Evolutionary conservation across 2,329 filamentous ascomycete species (phyloP).

Genomic region (Colletotrichum eremochloae): DNA sequence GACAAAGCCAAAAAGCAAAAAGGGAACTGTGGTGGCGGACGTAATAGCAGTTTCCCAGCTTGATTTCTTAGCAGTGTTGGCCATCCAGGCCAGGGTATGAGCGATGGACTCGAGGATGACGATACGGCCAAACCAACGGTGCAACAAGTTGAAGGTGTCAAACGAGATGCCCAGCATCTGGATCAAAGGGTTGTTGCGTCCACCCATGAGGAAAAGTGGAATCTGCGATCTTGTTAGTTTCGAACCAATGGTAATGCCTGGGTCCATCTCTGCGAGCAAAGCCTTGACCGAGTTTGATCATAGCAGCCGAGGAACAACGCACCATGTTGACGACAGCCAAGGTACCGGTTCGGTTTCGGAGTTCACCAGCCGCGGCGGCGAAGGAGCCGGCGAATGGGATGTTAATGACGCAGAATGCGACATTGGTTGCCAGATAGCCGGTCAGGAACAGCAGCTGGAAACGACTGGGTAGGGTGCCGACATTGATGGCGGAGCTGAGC

Average conservation of each 20-base stretch:
- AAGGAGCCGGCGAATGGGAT: slow-evolving; percentile 70
- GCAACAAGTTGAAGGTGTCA: slow-evolving; percentile 85
- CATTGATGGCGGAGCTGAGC: slow-evolving; percentile 70
- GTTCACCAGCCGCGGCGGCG: slow-evolving; percentile 59
- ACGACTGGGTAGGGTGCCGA: slow-evolving; percentile 75
- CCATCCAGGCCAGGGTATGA: slow-evolving; percentile 74
- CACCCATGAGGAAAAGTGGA: slow-evolving; percentile 80
- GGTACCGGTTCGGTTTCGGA: slow-evolving; percentile 78
- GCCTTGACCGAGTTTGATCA: not conserved
- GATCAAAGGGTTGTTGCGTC: slow-evolving; percentile 84
- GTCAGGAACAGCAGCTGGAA: slow-evolving; percentile 72
- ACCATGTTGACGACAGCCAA: slow-evolving; percentile 83
- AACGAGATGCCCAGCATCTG: slow-evolving; percentile 79
- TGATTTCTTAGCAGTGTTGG: slow-evolving; percentile 54
- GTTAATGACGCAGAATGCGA: slow-evolving; percentile 80
- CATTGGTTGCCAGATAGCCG: slow-evolving; percentile 73
- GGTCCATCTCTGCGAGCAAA: not conserved
- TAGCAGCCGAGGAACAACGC: slow-evolving; percentile 23
- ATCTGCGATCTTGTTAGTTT: slow-evolving; percentile 52
- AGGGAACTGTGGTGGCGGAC: slow-evolving; percentile 54
- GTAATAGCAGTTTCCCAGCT: slow-evolving; percentile 64
- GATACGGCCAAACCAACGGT: slow-evolving; percentile 85
- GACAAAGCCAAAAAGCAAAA: slow-evolving; percentile 74
- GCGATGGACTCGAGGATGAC: slow-evolving; percentile 77
- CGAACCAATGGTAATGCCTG: slow-evolving; percentile 8